phyloP scores from a whole-genome alignment of 2,329 filamentous ascomycete genomes.

The Fusarium udum region DNA sequence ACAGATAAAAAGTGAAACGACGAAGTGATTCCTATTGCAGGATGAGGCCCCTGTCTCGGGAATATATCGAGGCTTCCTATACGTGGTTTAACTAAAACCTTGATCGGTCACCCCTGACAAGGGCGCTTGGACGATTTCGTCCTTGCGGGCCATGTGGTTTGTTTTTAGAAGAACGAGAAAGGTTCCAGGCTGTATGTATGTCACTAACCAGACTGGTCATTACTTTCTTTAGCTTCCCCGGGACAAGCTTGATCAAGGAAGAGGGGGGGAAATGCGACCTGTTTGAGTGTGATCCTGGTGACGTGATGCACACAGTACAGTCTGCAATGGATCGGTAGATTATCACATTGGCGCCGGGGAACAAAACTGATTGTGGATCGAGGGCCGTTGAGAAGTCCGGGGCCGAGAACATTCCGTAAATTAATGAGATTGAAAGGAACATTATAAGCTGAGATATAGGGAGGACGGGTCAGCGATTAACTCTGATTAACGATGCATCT shows the following conservation, averaged over 20 bases:
- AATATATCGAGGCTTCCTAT: slow-evolving; percentile 28
- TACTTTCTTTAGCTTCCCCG: not conserved
- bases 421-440: slow-evolving; percentile 16
- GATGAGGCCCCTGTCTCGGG: slow-evolving; percentile 16
- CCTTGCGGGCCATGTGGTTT: slow-evolving; percentile 35
- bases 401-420: slow-evolving; percentile 2
- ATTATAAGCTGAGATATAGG: slow-evolving; percentile 25
- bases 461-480: not conserved
- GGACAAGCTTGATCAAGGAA: not conserved
- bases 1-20: slow-evolving; percentile 24
- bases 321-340: slow-evolving; percentile 8
- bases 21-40: slow-evolving; percentile 4
- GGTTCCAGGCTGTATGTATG: not conserved
- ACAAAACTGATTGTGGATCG: slow-evolving; percentile 1
- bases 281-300: not conserved
- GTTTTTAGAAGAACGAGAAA: slow-evolving; percentile 5
- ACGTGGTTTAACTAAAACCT: slow-evolving; percentile 36
- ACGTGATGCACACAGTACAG: not conserved
- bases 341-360: not conserved
- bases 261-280: not conserved
- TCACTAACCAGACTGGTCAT: not conserved
- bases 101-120: slow-evolving; percentile 3
- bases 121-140: slow-evolving; percentile 9
- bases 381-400: not conserved
- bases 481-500: not conserved